Conservation (phyloP, 768 basidiomycete genomes). For the Boletus patriciae region DNA sequence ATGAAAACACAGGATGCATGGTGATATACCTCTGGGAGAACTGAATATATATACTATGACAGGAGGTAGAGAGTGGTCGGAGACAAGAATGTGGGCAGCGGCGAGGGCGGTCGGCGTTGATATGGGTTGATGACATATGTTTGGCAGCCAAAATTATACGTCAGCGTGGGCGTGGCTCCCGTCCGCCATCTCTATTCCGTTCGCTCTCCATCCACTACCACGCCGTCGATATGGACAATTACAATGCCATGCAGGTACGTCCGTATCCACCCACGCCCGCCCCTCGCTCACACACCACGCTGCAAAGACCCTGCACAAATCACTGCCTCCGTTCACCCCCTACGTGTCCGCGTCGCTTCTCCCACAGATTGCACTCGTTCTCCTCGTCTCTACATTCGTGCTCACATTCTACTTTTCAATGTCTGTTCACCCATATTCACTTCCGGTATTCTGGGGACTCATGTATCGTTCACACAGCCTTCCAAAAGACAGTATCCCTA, state of each 20-base stretch:
- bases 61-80: constrained; percentile 15
- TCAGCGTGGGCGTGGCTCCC: constrained; percentile 35
- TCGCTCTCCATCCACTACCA: not conserved
- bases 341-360: constrained; percentile 64
- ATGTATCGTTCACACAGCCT: constrained; percentile 49
- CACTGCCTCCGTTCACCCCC: constrained; percentile 71
- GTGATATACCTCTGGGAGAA: constrained; percentile 4
- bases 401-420: constrained; percentile 91
- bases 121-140: constrained; percentile 62
- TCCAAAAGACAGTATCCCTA: constrained; percentile 65
- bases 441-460: constrained; percentile 2
- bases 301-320: constrained; percentile 57
- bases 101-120: constrained; percentile 32
- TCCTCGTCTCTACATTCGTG: constrained; percentile 74
- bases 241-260: constrained; percentile 55
- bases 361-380: constrained; percentile 71
- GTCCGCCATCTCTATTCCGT: not conserved
- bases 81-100: constrained; percentile 22
- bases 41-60: constrained; percentile 9
- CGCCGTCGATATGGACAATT: constrained; percentile 47
- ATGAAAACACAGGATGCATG: not conserved
- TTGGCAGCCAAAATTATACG: constrained; percentile 47
- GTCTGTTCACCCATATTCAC: constrained; percentile 41
- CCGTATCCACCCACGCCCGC: not conserved
- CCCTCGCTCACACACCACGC: constrained; percentile 5